Conservation (phyloP, 495 filamentous ascomycete genomes). For the Cairneyella variabilis region DNA sequence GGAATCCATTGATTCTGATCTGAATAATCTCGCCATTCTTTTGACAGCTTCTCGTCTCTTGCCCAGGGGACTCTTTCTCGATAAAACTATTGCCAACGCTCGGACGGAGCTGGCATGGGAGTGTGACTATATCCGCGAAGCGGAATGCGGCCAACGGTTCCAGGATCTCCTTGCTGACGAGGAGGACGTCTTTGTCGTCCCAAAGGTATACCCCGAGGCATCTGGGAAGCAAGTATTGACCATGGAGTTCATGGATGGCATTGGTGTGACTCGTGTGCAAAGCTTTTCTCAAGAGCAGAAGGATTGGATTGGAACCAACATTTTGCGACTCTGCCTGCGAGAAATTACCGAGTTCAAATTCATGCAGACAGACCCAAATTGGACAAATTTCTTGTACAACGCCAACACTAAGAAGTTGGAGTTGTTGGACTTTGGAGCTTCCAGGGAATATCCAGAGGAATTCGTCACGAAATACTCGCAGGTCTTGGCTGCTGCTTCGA, state of each 20-base stretch:
- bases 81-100: slow-evolving; percentile 98
- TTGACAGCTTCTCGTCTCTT: slow-evolving; percentile 85
- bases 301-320: slow-evolving; percentile 91
- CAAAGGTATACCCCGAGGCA: slow-evolving; percentile 71
- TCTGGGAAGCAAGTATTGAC: slow-evolving; percentile 86
- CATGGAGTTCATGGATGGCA: slow-evolving; percentile 84
- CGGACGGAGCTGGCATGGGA: slow-evolving; percentile 91
- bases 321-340: slow-evolving; percentile 86
- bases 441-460: slow-evolving; percentile 71
- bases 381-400: slow-evolving; percentile 99
- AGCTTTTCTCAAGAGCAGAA: slow-evolving; percentile 73
- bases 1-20: slow-evolving; percentile 89
- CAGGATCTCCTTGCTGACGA: slow-evolving; percentile 66
- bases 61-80: slow-evolving; percentile 87
- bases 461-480: slow-evolving; percentile 78
- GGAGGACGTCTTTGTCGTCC: slow-evolving; percentile 69
- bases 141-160: slow-evolving; percentile 72
- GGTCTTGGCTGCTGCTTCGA: slow-evolving; percentile 73
- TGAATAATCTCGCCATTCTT: slow-evolving; percentile 86
- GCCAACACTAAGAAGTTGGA: slow-evolving; percentile 66
- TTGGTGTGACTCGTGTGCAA: slow-evolving; percentile 79
- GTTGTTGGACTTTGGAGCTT: slow-evolving; percentile 93
- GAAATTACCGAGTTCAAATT: slow-evolving; percentile 91
- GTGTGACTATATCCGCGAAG: slow-evolving; percentile 92
- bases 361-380: slow-evolving; percentile 99